These are phyloP conservation scores for Xylariales sp. DNA, from an alignment of 2,329 filamentous ascomycete genomes.

Conservation along the genomic window DNA sequence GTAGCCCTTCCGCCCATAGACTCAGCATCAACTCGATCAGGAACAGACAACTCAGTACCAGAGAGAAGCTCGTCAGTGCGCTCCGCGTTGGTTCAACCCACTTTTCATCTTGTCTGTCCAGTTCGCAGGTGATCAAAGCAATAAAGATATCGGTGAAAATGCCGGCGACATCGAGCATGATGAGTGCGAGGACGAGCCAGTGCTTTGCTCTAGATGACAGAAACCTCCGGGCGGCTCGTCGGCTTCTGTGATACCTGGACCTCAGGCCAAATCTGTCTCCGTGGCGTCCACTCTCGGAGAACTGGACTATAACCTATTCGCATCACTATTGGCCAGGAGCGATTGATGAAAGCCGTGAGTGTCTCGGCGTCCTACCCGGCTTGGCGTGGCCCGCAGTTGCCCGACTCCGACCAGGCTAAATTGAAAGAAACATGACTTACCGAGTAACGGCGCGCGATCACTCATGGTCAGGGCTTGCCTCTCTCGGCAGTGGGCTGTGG, in stretches of 20 bases:
- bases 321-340: too few relatives aligned
- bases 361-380: too few relatives aligned
- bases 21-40: conserved; percentile 56
- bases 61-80: conserved; percentile 44
- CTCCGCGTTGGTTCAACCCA: conserved; percentile 36
- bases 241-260: conserved; percentile 10
- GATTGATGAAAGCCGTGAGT: too few relatives aligned
- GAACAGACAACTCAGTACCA: conserved; percentile 61
- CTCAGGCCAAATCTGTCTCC: conserved; percentile 8
- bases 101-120: conserved; percentile 30
- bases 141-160: conserved; percentile 45
- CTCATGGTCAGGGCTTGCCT: too few relatives aligned
- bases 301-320: conserved; percentile 11
- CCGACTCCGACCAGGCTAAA: too few relatives aligned
- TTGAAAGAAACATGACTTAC: too few relatives aligned
- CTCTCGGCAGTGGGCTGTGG: too few relatives aligned
- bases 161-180: conserved; percentile 40
- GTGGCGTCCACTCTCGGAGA: conserved; percentile 9
- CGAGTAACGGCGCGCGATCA: too few relatives aligned
- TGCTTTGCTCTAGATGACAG: conserved; percentile 38
- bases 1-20: conserved; percentile 56
- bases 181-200: conserved; percentile 37
- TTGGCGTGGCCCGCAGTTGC: too few relatives aligned
- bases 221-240: conserved; percentile 15
- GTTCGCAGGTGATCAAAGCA: conserved; percentile 44